A percentile compares a stretch with the other conserved stretches of the same genome.
These are phyloP conservation scores for Colletotrichum sp. DNA, from an alignment of 2,329 filamentous ascomycete species.

Conservation along the genomic window DNA sequence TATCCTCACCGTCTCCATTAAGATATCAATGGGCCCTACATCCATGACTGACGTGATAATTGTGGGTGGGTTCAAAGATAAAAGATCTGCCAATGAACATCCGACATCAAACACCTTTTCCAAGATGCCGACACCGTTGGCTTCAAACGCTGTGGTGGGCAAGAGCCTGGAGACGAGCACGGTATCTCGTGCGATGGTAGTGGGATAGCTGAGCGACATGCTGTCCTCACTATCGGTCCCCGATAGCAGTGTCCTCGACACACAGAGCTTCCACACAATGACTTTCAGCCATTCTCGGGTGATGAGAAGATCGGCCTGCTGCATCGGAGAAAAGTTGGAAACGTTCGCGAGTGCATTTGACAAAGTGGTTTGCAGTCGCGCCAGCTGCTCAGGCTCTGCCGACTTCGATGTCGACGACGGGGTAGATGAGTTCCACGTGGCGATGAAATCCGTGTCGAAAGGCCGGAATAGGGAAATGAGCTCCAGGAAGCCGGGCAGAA, in stretches of 20 bases:
- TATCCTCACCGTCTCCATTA: background rate
- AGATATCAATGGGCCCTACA: background rate
- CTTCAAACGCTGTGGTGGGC: background rate
- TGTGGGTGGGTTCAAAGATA: background rate
- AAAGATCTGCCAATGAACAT: background rate
- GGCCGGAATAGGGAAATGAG: background rate
- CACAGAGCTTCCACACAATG: background rate
- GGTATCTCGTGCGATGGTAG: background rate
- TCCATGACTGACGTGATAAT: background rate
- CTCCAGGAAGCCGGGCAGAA: background rate
- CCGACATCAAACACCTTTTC: background rate
- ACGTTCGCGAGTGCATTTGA: background rate
- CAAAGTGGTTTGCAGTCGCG: background rate
- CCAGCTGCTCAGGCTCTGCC: background rate
- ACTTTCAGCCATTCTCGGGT: background rate
- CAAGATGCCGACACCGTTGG: background rate
- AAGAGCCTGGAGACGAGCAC: background rate
- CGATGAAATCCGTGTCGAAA: background rate
- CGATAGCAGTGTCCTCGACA: background rate
- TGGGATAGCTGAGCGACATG: background rate
- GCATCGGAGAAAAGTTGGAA: background rate
- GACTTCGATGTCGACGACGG: background rate
- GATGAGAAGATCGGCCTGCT: background rate
- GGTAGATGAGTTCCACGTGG: background rate
- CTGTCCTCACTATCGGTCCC: background rate